Evolutionary conservation across 257 asterid species (phyloP), one percentile per base, ranked within the genome.

Genomic region (Salvia miltiorrhiza): DNA sequence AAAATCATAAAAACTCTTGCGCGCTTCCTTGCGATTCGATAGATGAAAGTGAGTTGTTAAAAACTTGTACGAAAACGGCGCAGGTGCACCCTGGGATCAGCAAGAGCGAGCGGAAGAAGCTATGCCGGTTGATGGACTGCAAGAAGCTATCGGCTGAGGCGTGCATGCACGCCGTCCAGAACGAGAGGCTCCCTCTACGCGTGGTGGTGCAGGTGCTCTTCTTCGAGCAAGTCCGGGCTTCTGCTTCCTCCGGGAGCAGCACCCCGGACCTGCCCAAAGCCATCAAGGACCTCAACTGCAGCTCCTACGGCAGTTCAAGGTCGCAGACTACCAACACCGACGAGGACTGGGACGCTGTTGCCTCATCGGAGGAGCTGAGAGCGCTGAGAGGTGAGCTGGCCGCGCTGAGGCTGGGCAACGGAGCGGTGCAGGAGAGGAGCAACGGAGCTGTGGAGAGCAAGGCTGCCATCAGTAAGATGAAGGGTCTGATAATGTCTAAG

Each of bases 301-400:
- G 76, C 45, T 89, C 98, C 3, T 82, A 82, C 41, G 90, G 98
- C 41, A 90, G 97, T 75, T 87, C 98, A 2, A 78, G 93, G 59
- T 79, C 95, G 86, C 86, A 41, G 35, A 88, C 90, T 3, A 82
- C 96, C 13, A 80, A 84, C 74, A 82, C 90, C 0, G 98, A 93
- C 68, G 97, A 93, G 85, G 98, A 93, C 6, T 93, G 98, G 98
- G 98, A 93, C 7, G 97, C 89, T 2, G 89, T 89, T 7, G 97
- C 97, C 16, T 87, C 98, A 3, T 88, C 87, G 0, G 98, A 90
- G 61, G 98, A 93, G 78, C 95, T 93, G 59, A 73, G 88, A 70
- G 90, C 96, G 14, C 83, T 90, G 48, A 81, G 95, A 65, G 88
- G 97, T 1, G 98, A 90, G 83, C 78, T 93, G 35, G 90, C 97